phyloP scores from a whole-genome alignment of 1,139 yeast genomes.

The Yarrowia galli region DNA sequence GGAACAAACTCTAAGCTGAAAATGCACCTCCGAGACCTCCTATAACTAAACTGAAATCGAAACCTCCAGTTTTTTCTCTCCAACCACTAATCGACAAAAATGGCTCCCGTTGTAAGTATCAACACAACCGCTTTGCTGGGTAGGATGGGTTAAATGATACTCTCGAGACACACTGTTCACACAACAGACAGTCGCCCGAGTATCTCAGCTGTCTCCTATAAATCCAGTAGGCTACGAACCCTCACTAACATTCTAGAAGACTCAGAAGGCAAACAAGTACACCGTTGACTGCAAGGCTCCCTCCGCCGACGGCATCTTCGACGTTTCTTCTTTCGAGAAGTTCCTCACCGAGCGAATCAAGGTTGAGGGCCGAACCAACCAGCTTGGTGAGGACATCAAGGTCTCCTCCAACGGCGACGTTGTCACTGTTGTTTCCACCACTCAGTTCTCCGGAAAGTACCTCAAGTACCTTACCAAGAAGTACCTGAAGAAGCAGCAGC shows the following conservation, averaged over 20 bases:
- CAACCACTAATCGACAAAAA: conserved; percentile 29
- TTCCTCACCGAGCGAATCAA: conserved; percentile 99
- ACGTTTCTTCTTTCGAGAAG: conserved; percentile 97
- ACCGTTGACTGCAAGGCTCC: conserved; percentile 96
- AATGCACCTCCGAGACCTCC: not conserved
- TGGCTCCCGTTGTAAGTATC: conserved; percentile 34
- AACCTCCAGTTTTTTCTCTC: not conserved
- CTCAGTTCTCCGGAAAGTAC: conserved; percentile 99
- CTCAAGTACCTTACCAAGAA: conserved; percentile 99
- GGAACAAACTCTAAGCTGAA: conserved; percentile 6
- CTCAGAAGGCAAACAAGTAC: conserved; percentile 73
- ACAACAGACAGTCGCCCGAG: conserved; percentile 5
- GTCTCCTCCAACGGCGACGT: conserved; percentile 85
- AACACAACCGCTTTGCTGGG: conserved; percentile 38
- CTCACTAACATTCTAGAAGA: conserved; percentile 36
- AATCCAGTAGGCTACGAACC: conserved; percentile 51
- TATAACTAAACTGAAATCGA: not conserved
- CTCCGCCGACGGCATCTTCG: conserved; percentile 91
- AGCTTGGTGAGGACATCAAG: conserved; percentile 94
- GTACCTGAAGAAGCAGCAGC: conserved; percentile 99
- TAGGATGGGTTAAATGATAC: conserved; percentile 29
- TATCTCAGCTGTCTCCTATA: conserved; percentile 43
- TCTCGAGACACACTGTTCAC: not conserved
- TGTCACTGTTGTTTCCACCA: conserved; percentile 84
- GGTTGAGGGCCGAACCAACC: conserved; percentile 95